A percentile compares a stretch with the other conserved stretches of the same genome.
Conservation (phyloP, 345 rosid species). For the Raphanus raphanistrum region DNA sequence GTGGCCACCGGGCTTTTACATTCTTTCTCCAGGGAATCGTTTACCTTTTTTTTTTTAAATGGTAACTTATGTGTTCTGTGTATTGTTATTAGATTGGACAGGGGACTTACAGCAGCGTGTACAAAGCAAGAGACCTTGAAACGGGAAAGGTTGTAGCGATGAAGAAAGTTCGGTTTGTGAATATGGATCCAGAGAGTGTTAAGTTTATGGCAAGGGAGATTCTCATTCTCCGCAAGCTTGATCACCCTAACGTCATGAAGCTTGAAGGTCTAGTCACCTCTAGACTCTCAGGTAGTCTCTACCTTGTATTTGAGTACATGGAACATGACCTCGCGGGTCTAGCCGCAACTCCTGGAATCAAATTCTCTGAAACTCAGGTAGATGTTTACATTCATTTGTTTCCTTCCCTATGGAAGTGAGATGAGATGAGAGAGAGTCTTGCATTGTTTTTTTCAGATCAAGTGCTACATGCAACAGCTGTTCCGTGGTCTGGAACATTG, state of each 20-base stretch:
- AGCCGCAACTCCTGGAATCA: conserved; percentile 59
- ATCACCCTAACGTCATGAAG: conserved; percentile 84
- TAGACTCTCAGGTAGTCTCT: conserved; percentile 89
- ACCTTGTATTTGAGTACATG: conserved; percentile 82
- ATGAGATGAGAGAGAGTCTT: neutral
- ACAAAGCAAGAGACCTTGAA: conserved; percentile 76
- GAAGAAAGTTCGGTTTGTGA: conserved; percentile 87
- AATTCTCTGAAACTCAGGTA: conserved; percentile 80
- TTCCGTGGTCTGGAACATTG: conserved; percentile 80
- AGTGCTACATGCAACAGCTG: conserved; percentile 81
- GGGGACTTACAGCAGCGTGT: conserved; percentile 92
- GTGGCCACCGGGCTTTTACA: too few species aligned
- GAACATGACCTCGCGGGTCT: conserved; percentile 63
- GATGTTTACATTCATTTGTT: too few species aligned
- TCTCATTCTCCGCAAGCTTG: conserved; percentile 61
- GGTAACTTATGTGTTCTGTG: neutral
- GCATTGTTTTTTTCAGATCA: conserved; percentile 48
- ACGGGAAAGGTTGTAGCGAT: conserved; percentile 73
- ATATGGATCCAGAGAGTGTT: conserved; percentile 81
- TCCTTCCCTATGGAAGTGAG: too few species aligned
- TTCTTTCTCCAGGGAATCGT: too few species aligned
- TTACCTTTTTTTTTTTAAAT: neutral
- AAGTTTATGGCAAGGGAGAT: conserved; percentile 96
- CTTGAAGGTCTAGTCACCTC: conserved; percentile 91
- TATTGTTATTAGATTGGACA: conserved; percentile 60